Conservation (phyloP, 129 eudicot genomes). For the Saposhnikovia divaricata region DNA sequence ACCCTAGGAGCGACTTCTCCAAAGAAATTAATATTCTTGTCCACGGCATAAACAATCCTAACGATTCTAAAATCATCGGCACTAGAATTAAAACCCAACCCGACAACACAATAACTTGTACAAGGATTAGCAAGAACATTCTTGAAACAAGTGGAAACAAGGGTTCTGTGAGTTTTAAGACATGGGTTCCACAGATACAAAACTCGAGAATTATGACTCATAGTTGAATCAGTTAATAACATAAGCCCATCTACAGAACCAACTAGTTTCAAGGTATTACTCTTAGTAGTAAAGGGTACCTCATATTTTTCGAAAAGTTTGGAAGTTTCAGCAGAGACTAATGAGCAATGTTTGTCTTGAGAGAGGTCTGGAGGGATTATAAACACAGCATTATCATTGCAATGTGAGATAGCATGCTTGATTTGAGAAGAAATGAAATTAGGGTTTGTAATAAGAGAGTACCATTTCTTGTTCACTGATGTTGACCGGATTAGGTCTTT, state of each 20-base stretch:
- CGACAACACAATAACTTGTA: background rate
- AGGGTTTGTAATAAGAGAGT: background rate
- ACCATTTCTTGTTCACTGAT: background rate
- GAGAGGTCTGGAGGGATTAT: background rate
- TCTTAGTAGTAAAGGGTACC: background rate
- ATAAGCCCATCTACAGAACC: background rate
- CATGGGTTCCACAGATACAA: conserved; percentile 4
- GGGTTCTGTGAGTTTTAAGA: background rate
- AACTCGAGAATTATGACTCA: too few relatives aligned
- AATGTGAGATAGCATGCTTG: background rate
- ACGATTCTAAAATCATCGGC: background rate
- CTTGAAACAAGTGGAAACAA: background rate
- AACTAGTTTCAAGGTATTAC: background rate
- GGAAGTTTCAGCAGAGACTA: background rate
- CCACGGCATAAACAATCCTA: background rate
- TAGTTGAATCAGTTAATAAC: background rate
- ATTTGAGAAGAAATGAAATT: background rate
- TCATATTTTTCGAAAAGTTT: background rate
- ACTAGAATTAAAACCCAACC: background rate
- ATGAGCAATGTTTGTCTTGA: background rate
- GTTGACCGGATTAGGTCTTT: conserved; percentile 8
- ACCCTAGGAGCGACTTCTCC: background rate
- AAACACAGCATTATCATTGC: background rate
- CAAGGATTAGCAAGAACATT: background rate
- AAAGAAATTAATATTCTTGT: background rate